Evolutionary conservation across 2,329 filamentous ascomycete genomes (phyloP), one percentile per base, ranked within the genome.

Genomic region (Alternaria longipes): DNA sequence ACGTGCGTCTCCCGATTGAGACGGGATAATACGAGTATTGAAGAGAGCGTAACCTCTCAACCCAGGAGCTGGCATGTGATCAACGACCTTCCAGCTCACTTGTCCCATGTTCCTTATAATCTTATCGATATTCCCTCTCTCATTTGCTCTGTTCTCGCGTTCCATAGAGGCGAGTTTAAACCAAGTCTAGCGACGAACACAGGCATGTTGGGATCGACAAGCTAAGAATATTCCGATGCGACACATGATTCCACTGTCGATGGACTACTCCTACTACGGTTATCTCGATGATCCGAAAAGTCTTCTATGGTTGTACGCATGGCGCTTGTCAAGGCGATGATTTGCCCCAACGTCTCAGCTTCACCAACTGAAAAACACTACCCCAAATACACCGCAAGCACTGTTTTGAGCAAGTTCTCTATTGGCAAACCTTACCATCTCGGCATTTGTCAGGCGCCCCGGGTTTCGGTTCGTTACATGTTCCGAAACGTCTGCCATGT

Each of bases 401-500:
- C 54, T 60, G 46, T 59, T 53, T 28, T 45, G 14, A 44, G 51
- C 28, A 45, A 34, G 18, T 26, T 20, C 52, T 28, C 6, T 32
- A 30, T 30, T 36, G 46, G 40, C 20, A 20, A 45, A 41, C 36
- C 47, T 41, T 47, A 49, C 24, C 16, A 30, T 24, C 24, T 45
- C 51, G 44, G 20, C 14, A 38, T 11, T 18, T 16, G n/a, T 52
- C 53, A 60, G 58, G 54, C 28, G 42, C 11, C 26, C 24, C 38
- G 42, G 26, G 47, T 51, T 44, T 59, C 40, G 32, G 46, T 61
- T 59, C 32, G 53, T 36, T 45, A 14, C 30, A 46, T 46, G 47
- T 59, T 56, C 50, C 54, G 57, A 65, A 64, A 65, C 57, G 52
- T 42, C 53, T 45, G 51, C 53, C 56, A 54, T 49, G 58, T 60